These are phyloP conservation scores for Powellomyces hirtus DNA, from an alignment of 192 early-diverging fungal species.

Conservation along the genomic window DNA sequence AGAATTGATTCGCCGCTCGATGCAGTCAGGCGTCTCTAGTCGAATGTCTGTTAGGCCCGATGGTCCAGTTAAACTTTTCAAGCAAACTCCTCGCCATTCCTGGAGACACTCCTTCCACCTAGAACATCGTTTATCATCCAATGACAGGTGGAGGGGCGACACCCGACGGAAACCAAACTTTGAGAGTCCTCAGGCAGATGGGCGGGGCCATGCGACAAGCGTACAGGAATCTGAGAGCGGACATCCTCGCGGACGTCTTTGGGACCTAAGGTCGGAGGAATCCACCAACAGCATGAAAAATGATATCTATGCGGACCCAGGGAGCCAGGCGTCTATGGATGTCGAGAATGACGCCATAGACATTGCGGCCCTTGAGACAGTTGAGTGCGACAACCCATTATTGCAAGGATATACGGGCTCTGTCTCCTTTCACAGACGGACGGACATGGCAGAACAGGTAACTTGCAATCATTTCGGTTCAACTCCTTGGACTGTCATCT, in stretches of 20 bases:
- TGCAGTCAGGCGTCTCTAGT: conserved; percentile 9
- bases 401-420: conserved; percentile 31
- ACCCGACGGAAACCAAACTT: no score
- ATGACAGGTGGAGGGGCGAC: no score
- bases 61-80: no score
- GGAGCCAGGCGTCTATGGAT: background rate
- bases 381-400: conserved; percentile 35
- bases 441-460: background rate
- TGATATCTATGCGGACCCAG: conserved; percentile 5
- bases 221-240: no score
- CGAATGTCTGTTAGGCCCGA: no score
- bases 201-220: no score
- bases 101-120: no score
- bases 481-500: background rate
- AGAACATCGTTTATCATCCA: no score
- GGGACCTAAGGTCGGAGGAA: conserved; percentile 10
- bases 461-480: background rate
- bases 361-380: background rate
- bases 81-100: no score
- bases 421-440: conserved; percentile 9
- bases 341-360: conserved; percentile 1
- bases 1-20: conserved; percentile 8
- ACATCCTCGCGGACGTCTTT: background rate
- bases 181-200: no score
- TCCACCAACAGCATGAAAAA: no score